Conservation (phyloP, 495 filamentous ascomycete species). For the Ramalina peruviana region DNA sequence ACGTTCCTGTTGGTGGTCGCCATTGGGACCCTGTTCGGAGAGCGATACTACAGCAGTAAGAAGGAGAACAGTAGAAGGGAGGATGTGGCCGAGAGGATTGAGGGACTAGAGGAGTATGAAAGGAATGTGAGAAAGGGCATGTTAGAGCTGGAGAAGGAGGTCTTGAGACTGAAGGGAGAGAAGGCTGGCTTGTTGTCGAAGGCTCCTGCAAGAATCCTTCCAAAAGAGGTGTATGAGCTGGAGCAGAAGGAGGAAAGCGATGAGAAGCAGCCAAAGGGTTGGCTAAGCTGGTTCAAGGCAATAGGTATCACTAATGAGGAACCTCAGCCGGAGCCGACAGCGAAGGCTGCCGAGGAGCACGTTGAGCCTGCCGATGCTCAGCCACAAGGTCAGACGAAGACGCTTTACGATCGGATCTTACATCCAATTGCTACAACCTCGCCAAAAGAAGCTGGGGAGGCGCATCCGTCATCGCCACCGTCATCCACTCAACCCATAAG, state of each 20-base stretch:
- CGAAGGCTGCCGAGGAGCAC: background rate
- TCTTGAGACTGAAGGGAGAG: slow-evolving; percentile 38
- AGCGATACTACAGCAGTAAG: slow-evolving; percentile 56
- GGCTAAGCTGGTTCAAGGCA: slow-evolving; percentile 7
- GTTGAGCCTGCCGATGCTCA: background rate
- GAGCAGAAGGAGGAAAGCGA: slow-evolving; percentile 22
- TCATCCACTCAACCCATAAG: background rate
- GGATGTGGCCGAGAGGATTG: slow-evolving; percentile 55
- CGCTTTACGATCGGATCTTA: background rate
- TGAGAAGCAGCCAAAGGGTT: slow-evolving; percentile 19
- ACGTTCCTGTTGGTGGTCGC: slow-evolving; percentile 78
- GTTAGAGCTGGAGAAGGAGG: slow-evolving; percentile 52
- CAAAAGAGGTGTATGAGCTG: slow-evolving; percentile 32
- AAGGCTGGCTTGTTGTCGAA: slow-evolving; percentile 21
- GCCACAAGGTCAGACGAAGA: background rate
- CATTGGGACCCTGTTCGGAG: slow-evolving; percentile 63
- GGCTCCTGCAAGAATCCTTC: slow-evolving; percentile 27
- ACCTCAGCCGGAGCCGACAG: slow-evolving; percentile 10
- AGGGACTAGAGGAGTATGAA: slow-evolving; percentile 50
- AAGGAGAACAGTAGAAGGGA: slow-evolving; percentile 69
- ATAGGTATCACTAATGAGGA: background rate
- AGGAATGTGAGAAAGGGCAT: slow-evolving; percentile 42
- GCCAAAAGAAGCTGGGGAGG: slow-evolving; percentile 2
- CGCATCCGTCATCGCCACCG: background rate
- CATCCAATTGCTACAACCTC: background rate